A percentile compares a stretch with the other conserved stretches of the same genome.
Evolutionary conservation across 352 stramenopile species (phyloP).

Genomic region (Aphanomyces invadans): DNA sequence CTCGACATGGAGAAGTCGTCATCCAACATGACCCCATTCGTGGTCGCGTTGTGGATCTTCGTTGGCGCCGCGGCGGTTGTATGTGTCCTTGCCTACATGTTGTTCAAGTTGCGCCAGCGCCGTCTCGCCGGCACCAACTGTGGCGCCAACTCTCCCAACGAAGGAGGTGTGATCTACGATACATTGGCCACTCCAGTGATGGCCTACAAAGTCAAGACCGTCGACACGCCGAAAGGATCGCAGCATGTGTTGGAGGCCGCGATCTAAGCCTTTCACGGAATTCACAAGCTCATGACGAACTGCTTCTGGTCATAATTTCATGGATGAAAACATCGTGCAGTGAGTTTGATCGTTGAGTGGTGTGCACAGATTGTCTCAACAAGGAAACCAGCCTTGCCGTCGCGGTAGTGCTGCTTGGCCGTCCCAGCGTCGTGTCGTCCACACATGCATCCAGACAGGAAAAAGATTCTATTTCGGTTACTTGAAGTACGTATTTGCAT

Average conservation of each 20-base stretch:
- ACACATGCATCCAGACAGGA: no score
- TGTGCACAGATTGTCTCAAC: no score
- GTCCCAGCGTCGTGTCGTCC: no score
- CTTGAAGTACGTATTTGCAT: no score
- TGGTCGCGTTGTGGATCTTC: background rate
- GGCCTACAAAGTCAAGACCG: background rate
- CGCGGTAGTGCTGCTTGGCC: no score
- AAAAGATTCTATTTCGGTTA: no score
- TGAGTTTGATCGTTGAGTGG: no score
- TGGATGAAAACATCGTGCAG: no score
- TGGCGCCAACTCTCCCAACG: background rate
- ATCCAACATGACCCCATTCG: background rate
- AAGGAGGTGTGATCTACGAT: constrained; percentile 9
- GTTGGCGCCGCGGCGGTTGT: constrained; percentile 4
- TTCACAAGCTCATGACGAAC: no score
- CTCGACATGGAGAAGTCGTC: background rate
- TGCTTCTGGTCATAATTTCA: background rate
- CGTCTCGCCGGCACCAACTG: background rate
- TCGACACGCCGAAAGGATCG: background rate
- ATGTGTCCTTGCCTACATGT: background rate
- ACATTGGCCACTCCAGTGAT: constrained; percentile 2
- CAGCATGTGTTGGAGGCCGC: background rate
- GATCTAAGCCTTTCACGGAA: constrained; percentile 6
- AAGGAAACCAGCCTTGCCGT: no score
- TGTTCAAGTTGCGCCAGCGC: background rate